phyloP scores from a whole-genome alignment of 768 basidiomycete genomes.

The Rubroboletus satanas region DNA sequence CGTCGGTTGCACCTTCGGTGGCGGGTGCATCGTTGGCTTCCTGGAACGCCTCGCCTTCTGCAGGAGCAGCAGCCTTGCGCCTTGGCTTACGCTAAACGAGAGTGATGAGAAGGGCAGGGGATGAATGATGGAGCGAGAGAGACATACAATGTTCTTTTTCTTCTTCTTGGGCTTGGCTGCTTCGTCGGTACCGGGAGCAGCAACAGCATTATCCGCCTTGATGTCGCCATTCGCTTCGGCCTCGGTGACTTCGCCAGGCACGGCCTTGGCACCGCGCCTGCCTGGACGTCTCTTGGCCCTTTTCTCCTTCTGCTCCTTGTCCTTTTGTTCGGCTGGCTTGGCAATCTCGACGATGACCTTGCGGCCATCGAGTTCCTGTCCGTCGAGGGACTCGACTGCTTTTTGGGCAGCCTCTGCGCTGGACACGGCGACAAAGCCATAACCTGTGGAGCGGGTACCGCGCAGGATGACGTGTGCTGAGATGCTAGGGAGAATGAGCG shows the following conservation, averaged over 20 bases:
- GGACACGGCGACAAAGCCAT: constrained; percentile 86
- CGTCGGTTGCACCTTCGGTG: constrained; percentile 37
- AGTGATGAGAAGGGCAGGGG: constrained; percentile 7
- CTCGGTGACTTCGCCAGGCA: constrained; percentile 85
- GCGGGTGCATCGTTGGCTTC: constrained; percentile 32
- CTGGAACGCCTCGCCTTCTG: constrained; percentile 27
- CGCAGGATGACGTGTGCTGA: constrained; percentile 85
- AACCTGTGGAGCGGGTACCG: constrained; percentile 81
- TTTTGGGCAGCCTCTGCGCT: constrained; percentile 79
- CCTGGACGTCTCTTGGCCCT: constrained; percentile 76
- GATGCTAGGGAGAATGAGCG: constrained; percentile 45
- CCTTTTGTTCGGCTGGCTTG: constrained; percentile 86
- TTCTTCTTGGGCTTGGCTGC: constrained; percentile 71
- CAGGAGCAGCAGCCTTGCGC: constrained; percentile 34
- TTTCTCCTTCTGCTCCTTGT: constrained; percentile 71
- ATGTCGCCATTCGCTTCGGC: constrained; percentile 83
- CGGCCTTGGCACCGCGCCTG: constrained; percentile 82
- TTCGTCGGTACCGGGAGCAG: constrained; percentile 47
- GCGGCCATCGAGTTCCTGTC: constrained; percentile 86
- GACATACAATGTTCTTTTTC: constrained; percentile 60
- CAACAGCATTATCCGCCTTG: constrained; percentile 53
- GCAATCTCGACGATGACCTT: constrained; percentile 88
- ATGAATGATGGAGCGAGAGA: neutral
- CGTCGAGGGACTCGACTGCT: constrained; percentile 83
- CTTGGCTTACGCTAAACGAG: constrained; percentile 52